These are phyloP conservation scores for Hypoxylon sp. DNA, from an alignment of 2,329 filamentous ascomycete genomes.

Conservation along the genomic window DNA sequence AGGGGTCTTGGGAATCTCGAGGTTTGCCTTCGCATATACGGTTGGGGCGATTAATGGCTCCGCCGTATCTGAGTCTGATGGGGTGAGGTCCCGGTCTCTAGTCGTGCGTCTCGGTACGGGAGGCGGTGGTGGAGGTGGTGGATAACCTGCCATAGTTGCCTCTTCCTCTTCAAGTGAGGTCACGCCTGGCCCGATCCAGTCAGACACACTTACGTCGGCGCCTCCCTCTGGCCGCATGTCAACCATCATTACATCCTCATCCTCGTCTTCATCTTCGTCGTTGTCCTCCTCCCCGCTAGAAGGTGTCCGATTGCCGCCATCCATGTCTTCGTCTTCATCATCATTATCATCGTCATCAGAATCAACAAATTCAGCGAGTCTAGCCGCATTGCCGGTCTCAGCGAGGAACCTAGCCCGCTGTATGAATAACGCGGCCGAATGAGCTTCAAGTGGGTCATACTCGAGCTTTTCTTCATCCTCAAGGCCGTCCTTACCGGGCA, in stretches of 20 bases:
- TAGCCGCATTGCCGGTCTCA: slow-evolving; percentile 45
- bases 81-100: slow-evolving; percentile 73
- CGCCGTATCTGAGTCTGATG: slow-evolving; percentile 79
- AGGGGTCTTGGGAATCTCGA: slow-evolving; percentile 87
- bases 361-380: slow-evolving; percentile 56
- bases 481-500: slow-evolving; percentile 81
- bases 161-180: slow-evolving; percentile 81
- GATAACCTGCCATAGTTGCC: slow-evolving; percentile 82
- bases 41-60: slow-evolving; percentile 74
- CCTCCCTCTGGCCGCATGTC: slow-evolving; percentile 62
- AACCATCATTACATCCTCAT: slow-evolving; percentile 71
- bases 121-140: slow-evolving; percentile 74
- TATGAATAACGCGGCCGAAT: slow-evolving; percentile 53
- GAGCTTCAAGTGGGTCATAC: slow-evolving; percentile 52
- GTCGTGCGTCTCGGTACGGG: slow-evolving; percentile 60
- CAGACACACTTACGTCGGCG: slow-evolving; percentile 61
- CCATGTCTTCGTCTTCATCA: slow-evolving; percentile 62
- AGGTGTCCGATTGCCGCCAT: slow-evolving; percentile 53
- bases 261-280: slow-evolving; percentile 67
- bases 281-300: slow-evolving; percentile 71
- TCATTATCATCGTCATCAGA: slow-evolving; percentile 63
- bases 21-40: slow-evolving; percentile 73
- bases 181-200: slow-evolving; percentile 66
- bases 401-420: slow-evolving; percentile 55
- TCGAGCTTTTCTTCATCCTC: slow-evolving; percentile 83